Conservation (phyloP, 2,329 filamentous ascomycete species). For the Xenosphaeropsis pyriputrescens region DNA sequence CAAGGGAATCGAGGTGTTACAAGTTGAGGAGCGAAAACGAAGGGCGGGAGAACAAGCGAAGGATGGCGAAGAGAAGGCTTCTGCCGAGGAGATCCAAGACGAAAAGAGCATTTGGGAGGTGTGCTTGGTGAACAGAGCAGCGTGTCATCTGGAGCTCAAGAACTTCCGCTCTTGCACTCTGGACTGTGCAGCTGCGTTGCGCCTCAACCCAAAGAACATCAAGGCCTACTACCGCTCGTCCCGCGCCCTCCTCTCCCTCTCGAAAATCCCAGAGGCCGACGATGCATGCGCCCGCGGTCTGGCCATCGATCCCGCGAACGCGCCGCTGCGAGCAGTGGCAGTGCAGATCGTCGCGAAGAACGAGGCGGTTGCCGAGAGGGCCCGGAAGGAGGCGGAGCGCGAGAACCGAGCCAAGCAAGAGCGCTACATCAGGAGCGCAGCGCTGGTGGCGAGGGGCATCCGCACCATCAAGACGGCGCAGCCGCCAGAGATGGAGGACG, state of each 20-base stretch:
- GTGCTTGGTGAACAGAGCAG: constrained; percentile 73
- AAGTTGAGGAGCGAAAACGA: constrained; percentile 43
- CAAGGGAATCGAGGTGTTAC: constrained; percentile 66
- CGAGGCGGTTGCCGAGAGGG: constrained; percentile 36
- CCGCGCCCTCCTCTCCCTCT: constrained; percentile 62
- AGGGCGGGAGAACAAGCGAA: constrained; percentile 18
- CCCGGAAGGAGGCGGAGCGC: constrained; percentile 39
- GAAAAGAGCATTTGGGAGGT: constrained; percentile 57
- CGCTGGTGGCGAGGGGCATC: constrained; percentile 57
- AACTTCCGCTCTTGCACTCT: constrained; percentile 81
- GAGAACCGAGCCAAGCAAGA: constrained; percentile 39
- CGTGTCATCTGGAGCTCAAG: constrained; percentile 75
- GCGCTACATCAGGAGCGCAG: constrained; percentile 45
- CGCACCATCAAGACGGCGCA: constrained; percentile 48
- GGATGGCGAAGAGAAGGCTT: constrained; percentile 19
- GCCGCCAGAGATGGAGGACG: constrained; percentile 81
- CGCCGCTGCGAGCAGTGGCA: constrained; percentile 44
- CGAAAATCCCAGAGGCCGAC: constrained; percentile 65
- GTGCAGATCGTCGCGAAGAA: constrained; percentile 48
- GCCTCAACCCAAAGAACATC: constrained; percentile 64
- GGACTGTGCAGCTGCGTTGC: constrained; percentile 69
- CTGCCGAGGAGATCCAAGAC: constrained; percentile 25
- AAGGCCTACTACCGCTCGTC: constrained; percentile 87
- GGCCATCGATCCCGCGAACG: constrained; percentile 55
- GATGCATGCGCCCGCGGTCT: constrained; percentile 67